phyloP scores from a whole-genome alignment of 2,329 filamentous ascomycete genomes.

The Scedosporium minutisporum region DNA sequence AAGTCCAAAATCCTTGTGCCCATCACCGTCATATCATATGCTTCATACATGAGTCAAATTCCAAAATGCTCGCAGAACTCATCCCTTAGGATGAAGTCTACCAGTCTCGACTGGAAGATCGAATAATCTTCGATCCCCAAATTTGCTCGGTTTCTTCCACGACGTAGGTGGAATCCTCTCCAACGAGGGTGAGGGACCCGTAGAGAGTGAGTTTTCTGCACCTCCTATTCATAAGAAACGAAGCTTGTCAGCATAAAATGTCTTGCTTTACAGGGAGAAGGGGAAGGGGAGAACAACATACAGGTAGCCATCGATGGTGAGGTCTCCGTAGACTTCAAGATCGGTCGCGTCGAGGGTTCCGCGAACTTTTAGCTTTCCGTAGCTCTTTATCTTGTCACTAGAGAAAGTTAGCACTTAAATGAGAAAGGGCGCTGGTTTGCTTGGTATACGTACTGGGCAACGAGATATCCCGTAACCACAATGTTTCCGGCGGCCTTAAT shows the following conservation, averaged over 20 bases:
- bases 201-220: conserved; percentile 35
- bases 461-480: conserved; percentile 26
- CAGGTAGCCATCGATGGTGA: conserved; percentile 35
- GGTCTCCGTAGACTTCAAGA: conserved; percentile 37
- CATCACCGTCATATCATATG: neutral
- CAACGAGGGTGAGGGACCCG: conserved; percentile 36
- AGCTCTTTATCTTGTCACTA: conserved; percentile 36
- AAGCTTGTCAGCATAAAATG: neutral
- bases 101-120: conserved; percentile 31
- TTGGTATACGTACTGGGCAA: conserved; percentile 23
- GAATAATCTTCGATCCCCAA: conserved; percentile 31
- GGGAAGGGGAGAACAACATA: conserved; percentile 15
- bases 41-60: neutral
- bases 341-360: conserved; percentile 32
- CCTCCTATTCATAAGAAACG: conserved; percentile 18
- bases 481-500: conserved; percentile 39
- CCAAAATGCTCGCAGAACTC: neutral
- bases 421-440: neutral
- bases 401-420: neutral
- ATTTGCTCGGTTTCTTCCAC: conserved; percentile 32
- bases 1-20: neutral
- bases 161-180: conserved; percentile 31
- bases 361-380: conserved; percentile 33
- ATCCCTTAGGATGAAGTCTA: neutral
- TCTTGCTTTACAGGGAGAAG: neutral